Conservation (phyloP, 2,329 filamentous ascomycete genomes). For the Penicillium thymicola region DNA sequence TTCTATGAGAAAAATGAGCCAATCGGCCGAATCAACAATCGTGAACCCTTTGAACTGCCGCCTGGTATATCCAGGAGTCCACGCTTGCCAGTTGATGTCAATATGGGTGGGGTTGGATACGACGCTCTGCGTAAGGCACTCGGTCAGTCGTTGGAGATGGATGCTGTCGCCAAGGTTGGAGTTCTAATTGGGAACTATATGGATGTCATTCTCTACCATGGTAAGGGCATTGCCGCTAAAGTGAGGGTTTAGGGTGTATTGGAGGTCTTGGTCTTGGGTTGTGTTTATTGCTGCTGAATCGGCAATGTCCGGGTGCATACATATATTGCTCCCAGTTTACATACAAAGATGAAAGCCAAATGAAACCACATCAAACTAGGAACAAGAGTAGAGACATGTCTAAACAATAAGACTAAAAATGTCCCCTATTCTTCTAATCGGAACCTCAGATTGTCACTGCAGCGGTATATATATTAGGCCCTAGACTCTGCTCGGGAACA, state of each 20-base stretch:
- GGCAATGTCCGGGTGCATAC: not conserved
- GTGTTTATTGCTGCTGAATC: not conserved
- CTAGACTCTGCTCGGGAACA: too few species aligned
- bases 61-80: constrained; percentile 72
- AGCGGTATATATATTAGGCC: too few species aligned
- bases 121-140: constrained; percentile 76
- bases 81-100: constrained; percentile 77
- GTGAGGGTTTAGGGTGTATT: constrained; percentile 38
- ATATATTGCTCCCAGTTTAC: not conserved
- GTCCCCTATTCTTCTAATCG: not conserved
- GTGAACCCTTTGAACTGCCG: constrained; percentile 69
- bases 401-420: not conserved
- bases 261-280: not conserved
- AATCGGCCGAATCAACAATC: constrained; percentile 73
- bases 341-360: not conserved
- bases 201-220: constrained; percentile 67
- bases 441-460: too few species aligned
- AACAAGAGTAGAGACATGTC: not conserved
- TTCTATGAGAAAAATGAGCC: constrained; percentile 77
- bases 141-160: constrained; percentile 74
- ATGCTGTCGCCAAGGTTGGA: constrained; percentile 72
- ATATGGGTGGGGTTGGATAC: constrained; percentile 72
- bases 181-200: constrained; percentile 72
- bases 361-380: not conserved
- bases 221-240: constrained; percentile 67